These are phyloP conservation scores for Luvunga scandens DNA, from an alignment of 345 rosid genomes.

Conservation along the genomic window DNA sequence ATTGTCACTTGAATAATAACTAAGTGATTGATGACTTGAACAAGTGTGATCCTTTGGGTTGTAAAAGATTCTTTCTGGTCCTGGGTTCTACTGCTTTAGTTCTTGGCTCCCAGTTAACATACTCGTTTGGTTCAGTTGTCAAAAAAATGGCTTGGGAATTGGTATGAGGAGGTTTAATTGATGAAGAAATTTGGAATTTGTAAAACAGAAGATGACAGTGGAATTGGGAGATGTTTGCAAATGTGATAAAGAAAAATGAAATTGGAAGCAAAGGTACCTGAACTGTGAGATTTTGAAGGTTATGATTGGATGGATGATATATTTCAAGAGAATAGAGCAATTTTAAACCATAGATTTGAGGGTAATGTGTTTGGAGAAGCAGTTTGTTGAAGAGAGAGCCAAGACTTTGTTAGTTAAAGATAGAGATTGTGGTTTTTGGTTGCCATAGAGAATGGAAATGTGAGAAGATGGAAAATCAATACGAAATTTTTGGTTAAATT, in stretches of 20 bases:
- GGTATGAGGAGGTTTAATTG: neutral
- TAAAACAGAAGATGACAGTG: neutral
- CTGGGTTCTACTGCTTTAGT: neutral
- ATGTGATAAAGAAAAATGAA: neutral
- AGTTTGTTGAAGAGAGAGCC: neutral
- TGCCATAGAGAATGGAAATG: neutral
- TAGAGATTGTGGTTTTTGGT: neutral
- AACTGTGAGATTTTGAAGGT: neutral
- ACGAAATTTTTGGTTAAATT: neutral
- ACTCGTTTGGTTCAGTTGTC: neutral
- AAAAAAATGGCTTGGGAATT: neutral
- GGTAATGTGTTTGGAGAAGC: neutral
- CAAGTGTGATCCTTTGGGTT: neutral
- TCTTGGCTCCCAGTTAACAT: neutral
- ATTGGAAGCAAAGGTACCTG: neutral
- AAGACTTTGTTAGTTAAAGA: neutral
- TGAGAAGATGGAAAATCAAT: neutral
- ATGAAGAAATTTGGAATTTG: neutral
- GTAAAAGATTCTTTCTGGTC: neutral
- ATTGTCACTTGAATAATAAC: neutral
- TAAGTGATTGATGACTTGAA: neutral
- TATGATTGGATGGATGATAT: neutral
- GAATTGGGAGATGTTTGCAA: neutral
- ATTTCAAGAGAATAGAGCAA: neutral
- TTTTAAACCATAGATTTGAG: neutral